Percentiles rank a stretch among this genome's conserved stretches.
These are phyloP conservation scores for Phytophthora pinifolia DNA, from an alignment of 352 stramenopile species.

Conservation along the genomic window DNA sequence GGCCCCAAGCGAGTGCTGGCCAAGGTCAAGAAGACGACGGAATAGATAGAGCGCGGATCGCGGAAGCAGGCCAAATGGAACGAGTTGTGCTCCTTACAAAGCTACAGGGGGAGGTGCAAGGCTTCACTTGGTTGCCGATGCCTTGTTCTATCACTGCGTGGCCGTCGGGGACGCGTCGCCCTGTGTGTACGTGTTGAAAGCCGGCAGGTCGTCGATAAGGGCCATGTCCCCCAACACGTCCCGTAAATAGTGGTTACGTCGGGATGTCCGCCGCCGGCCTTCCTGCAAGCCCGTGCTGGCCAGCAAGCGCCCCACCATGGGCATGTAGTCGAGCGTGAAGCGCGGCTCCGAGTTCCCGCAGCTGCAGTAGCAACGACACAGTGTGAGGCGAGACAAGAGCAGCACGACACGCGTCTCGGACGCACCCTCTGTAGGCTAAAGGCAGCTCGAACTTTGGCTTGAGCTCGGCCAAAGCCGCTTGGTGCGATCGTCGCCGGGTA, in stretches of 20 bases:
- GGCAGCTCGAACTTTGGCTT: constrained; percentile 58
- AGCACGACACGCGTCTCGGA: background rate
- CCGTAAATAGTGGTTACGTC: constrained; percentile 77
- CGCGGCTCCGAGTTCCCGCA: constrained; percentile 35
- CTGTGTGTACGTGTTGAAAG: constrained; percentile 44
- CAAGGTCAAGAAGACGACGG: constrained; percentile 66
- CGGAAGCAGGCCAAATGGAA: constrained; percentile 25
- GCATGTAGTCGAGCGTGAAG: constrained; percentile 72
- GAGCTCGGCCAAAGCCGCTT: constrained; percentile 30
- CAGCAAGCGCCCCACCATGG: constrained; percentile 60
- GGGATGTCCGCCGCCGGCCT: constrained; percentile 58
- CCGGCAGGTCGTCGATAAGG: constrained; percentile 59
- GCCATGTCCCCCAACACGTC: constrained; percentile 73
- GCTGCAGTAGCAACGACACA: constrained; percentile 20
- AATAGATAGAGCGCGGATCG: constrained; percentile 47
- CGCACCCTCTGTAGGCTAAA: constrained; percentile 43
- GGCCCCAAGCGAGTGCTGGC: constrained; percentile 38
- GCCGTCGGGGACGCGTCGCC: constrained; percentile 37
- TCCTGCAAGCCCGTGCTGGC: constrained; percentile 52
- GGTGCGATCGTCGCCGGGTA: constrained; percentile 20
- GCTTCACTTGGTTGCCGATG: constrained; percentile 6
- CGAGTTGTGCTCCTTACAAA: constrained; percentile 34
- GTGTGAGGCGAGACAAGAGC: constrained; percentile 12
- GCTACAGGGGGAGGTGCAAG: constrained; percentile 15
- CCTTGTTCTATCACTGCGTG: constrained; percentile 24